A percentile compares a stretch with the other conserved stretches of the same genome.
Evolutionary conservation across 129 eudicot genomes (phyloP).

Genomic region (Helianthus annuus): DNA sequence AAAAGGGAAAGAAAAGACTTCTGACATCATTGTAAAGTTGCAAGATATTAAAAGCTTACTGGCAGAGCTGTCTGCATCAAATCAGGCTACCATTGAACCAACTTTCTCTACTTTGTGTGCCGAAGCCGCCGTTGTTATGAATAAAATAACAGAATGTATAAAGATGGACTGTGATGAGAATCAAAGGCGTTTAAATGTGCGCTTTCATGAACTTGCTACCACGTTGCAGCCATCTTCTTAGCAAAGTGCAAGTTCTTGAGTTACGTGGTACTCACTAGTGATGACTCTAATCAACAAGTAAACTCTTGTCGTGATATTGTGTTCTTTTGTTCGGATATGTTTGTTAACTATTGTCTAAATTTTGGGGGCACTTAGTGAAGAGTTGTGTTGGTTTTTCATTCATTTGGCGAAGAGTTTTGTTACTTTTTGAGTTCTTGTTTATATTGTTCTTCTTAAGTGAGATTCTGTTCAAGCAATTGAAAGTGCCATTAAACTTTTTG

Average conservation of each 20-base stretch:
- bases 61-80: not conserved
- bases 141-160: not conserved
- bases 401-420: too few relatives aligned
- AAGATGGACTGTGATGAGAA: constrained; percentile 5
- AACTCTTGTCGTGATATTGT: not conserved
- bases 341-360: too few relatives aligned
- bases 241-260: not conserved
- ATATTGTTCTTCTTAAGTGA: too few relatives aligned
- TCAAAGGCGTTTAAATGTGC: not conserved
- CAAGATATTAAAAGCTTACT: not conserved
- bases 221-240: not conserved
- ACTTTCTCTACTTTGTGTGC: not conserved
- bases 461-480: too few relatives aligned
- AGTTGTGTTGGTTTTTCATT: too few relatives aligned
- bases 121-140: not conserved
- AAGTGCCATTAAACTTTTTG: too few relatives aligned
- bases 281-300: not conserved
- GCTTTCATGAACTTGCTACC: not conserved
- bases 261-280: not conserved
- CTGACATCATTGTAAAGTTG: not conserved
- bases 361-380: too few relatives aligned
- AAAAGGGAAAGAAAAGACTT: not conserved
- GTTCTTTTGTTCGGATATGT: not conserved
- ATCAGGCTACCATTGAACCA: not conserved
- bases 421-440: too few relatives aligned